Base-by-base conservation (phyloP, 108 stramenopile species). In the Pinguiococcus pyrenoidosus region DNA sequence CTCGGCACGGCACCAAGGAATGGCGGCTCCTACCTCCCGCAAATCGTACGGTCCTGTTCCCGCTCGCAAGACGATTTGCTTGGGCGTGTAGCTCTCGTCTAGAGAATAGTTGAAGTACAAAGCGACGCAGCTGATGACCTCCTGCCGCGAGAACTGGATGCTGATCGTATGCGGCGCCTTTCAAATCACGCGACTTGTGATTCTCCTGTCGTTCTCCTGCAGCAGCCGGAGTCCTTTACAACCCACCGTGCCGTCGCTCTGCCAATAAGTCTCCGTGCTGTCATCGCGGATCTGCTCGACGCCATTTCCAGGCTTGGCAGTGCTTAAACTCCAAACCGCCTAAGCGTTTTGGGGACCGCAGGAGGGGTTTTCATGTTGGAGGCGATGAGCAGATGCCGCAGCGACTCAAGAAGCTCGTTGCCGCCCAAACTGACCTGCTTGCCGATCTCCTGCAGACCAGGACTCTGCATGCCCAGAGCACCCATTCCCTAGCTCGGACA, bases 261-360 rank as follows among this genome's bases (percentile, higher is more conserved):
- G 95, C 92, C 95, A 96, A 48, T 93, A 93, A 0, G 89, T 89
- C 24, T 87, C 82, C 10, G 61, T 42, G 54, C 46, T 57, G 49
- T 71, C 59, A 13, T 71, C 70, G 28, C 82, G 63, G 5, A 96
- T 62, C 71, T 93, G 90, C 41, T 89, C 88, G 5, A 96, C 87
- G 1, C 92, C 92, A 58, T 94, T 96, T 12, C 92, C 92, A 9
- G 95, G 92, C 61, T 96, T 96, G 48, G 92, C 89, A 5, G 85
- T 82, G 23, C 77, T 76, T 0, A 96, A 64, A 28, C 84, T 73
- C 89, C 90, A 96, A 2, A 83, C 56, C 0, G 87, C 90, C 55
- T 88, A 21, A 13, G 34, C 22, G 16, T 28, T n/a, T n/a, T n/a
- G n/a, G n/a, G n/a, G n/a, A n/a, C n/a, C n/a, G n/a, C n/a, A n/a